These are phyloP conservation scores for Spiraea crenata DNA, from an alignment of 331 rosid genomes.

Conservation along the genomic window DNA sequence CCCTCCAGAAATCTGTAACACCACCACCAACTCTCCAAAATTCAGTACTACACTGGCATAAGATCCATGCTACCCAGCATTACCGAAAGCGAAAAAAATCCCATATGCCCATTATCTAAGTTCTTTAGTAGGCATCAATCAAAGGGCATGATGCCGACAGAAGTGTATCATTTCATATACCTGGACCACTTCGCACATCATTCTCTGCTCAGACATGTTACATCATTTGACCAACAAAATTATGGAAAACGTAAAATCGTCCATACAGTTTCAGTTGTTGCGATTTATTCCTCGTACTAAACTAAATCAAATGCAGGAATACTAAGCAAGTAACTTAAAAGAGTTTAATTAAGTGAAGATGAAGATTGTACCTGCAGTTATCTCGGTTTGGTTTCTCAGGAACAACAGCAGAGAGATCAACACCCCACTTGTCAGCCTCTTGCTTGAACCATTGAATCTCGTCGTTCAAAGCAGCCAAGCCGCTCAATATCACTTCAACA, in stretches of 20 bases:
- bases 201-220: not conserved
- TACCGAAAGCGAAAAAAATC: not conserved
- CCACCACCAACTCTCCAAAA: conserved; percentile 5
- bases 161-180: too few species aligned
- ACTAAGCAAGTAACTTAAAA: not conserved
- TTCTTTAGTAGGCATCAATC: too few species aligned
- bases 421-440: conserved; percentile 59
- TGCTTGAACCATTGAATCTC: conserved; percentile 72
- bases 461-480: conserved; percentile 60
- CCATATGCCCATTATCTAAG: too few species aligned
- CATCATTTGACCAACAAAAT: not conserved
- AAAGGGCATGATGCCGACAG: too few species aligned
- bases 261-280: too few species aligned
- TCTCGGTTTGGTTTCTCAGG: conserved; percentile 45
- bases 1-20: conserved; percentile 66
- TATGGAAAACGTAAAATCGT: not conserved
- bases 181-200: too few species aligned
- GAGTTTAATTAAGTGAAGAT: not conserved
- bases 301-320: not conserved
- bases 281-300: too few species aligned
- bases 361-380: conserved; percentile 48
- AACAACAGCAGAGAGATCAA: conserved; percentile 41
- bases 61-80: not conserved
- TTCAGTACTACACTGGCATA: not conserved
- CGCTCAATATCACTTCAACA: conserved; percentile 53